These are phyloP conservation scores for Syzygium grande DNA, from an alignment of 345 rosid genomes.

Conservation along the genomic window DNA sequence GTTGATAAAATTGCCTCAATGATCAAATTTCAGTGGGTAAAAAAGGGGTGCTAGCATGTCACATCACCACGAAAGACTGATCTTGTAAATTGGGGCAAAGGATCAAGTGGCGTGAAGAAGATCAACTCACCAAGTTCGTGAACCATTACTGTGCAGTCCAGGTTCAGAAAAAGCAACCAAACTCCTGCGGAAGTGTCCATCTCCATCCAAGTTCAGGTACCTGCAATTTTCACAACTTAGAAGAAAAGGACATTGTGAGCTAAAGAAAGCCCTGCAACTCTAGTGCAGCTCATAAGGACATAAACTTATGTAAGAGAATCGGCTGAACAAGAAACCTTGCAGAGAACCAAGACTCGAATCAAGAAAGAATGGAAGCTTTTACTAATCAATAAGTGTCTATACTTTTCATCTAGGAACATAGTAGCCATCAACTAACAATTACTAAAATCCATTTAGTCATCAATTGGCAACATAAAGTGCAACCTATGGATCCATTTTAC, in stretches of 20 bases:
- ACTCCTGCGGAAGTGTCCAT: neutral
- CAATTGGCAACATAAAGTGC: neutral
- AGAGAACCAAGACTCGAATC: neutral
- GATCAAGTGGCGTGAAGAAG: neutral
- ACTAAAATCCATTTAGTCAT: conserved; percentile 7
- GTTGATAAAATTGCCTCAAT: neutral
- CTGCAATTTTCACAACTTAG: conserved; percentile 32
- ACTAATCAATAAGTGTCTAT: neutral
- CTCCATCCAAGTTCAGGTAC: conserved; percentile 2
- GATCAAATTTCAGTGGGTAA: neutral
- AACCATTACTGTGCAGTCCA: neutral
- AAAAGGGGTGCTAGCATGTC: neutral
- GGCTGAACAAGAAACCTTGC: neutral
- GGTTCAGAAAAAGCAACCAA: neutral
- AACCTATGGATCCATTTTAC: conserved; percentile 17
- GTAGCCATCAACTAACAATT: neutral
- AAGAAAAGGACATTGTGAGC: neutral
- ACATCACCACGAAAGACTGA: neutral
- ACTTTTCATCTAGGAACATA: conserved; percentile 11
- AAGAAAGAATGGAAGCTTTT: neutral
- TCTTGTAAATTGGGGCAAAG: neutral
- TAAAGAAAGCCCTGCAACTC: conserved; percentile 1
- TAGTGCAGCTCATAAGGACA: neutral
- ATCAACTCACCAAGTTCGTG: neutral
- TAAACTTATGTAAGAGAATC: neutral